Evolutionary conservation across 768 basidiomycete genomes (phyloP).

Genomic region (Lactarius hatsudake): DNA sequence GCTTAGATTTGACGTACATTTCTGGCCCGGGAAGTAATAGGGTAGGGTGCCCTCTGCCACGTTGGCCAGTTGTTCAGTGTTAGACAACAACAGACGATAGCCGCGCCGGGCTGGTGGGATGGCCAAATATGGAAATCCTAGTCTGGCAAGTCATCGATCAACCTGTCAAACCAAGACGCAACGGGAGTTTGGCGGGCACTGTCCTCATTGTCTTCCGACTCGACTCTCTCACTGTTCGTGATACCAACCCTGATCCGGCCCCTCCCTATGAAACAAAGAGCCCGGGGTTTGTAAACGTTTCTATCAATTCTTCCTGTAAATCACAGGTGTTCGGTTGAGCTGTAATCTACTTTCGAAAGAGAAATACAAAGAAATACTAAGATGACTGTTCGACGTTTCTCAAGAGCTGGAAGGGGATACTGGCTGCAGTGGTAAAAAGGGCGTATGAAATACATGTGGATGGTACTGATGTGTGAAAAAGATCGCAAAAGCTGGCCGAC

Average conservation of each 20-base stretch:
- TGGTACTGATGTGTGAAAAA: constrained; percentile 25
- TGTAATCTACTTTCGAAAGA: constrained; percentile 26
- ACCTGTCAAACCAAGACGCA: constrained; percentile 3
- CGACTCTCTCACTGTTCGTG: not conserved
- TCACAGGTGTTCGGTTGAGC: constrained; percentile 7
- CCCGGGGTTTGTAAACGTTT: not conserved
- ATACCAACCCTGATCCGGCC: constrained; percentile 8
- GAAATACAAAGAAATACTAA: constrained; percentile 25
- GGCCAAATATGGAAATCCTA: not conserved
- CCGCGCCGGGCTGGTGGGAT: constrained; percentile 17
- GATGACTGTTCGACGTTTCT: constrained; percentile 3
- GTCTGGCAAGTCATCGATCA: constrained; percentile 11
- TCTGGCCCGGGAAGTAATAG: constrained; percentile 6
- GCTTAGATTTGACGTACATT: constrained; percentile 22
- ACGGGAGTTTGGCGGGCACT: constrained; percentile 17
- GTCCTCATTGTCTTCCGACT: not conserved
- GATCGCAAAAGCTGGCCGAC: constrained; percentile 21
- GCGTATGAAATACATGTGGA: constrained; percentile 26
- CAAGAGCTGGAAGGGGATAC: constrained; percentile 20
- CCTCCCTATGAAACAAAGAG: not conserved
- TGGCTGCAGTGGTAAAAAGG: constrained; percentile 21
- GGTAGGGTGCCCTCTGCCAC: constrained; percentile 4
- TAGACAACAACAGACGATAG: not conserved
- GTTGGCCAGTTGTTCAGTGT: constrained; percentile 3
- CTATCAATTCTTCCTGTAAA: constrained; percentile 8